These are phyloP conservation scores for Eleusine coracana DNA, from an alignment of 176 grass and related monocot species.

Conservation along the genomic window DNA sequence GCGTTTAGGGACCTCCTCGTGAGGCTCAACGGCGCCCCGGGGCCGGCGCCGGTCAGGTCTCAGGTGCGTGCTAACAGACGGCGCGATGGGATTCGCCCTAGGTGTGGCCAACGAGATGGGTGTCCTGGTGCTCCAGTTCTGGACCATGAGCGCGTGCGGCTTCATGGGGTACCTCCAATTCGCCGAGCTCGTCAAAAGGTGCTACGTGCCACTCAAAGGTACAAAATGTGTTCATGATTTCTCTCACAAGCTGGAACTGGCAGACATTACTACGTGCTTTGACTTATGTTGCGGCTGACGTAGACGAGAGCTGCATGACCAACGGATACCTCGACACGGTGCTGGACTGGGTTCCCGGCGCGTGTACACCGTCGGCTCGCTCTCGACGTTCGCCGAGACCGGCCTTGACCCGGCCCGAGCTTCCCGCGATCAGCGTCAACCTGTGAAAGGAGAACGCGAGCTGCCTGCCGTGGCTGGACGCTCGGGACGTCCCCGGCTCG, in stretches of 20 bases:
- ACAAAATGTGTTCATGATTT: no score
- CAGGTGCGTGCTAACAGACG: slow-evolving; percentile 51
- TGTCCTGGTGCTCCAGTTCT: slow-evolving; percentile 48
- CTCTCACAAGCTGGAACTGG: no score
- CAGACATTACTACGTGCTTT: no score
- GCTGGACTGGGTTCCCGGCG: background rate
- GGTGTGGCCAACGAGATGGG: slow-evolving; percentile 40
- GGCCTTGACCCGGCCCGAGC: background rate
- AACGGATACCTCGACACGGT: background rate
- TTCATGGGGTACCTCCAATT: slow-evolving; percentile 33
- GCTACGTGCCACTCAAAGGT: no score
- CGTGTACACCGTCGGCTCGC: slow-evolving; percentile 57
- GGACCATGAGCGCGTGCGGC: slow-evolving; percentile 50
- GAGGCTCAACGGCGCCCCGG: slow-evolving; percentile 35
- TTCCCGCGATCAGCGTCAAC: slow-evolving; percentile 38
- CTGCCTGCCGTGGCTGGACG: slow-evolving; percentile 61
- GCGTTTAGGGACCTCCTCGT: slow-evolving; percentile 57
- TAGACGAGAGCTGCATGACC: slow-evolving; percentile 52
- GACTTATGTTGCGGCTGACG: no score
- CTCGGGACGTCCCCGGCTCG: slow-evolving; percentile 31
- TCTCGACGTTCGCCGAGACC: slow-evolving; percentile 30
- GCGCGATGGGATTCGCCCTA: slow-evolving; percentile 56
- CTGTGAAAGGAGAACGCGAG: slow-evolving; percentile 66
- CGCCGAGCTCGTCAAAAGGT: no score
- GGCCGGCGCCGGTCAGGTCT: slow-evolving; percentile 44